Conservation (phyloP, 768 basidiomycete genomes). For the Rhizopogon vinicolor region DNA sequence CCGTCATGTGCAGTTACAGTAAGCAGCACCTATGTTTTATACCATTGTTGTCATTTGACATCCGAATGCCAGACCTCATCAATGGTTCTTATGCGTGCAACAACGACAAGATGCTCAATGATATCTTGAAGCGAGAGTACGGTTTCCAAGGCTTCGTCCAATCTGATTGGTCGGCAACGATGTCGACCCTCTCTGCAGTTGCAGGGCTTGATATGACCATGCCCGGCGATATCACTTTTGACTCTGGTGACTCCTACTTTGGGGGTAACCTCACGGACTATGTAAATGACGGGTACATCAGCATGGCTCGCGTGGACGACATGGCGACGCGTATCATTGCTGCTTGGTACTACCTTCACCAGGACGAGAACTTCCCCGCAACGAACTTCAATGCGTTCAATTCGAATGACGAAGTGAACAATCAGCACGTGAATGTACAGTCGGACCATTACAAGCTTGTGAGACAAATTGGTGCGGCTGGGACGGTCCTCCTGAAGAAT, state of each 20-base stretch:
- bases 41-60: not conserved
- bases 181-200: conserved; percentile 55
- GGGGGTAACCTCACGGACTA: conserved; percentile 63
- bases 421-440: conserved; percentile 64
- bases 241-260: conserved; percentile 52
- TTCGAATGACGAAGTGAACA: conserved; percentile 45
- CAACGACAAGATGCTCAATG: conserved; percentile 65
- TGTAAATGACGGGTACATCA: conserved; percentile 70
- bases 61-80: conserved; percentile 43
- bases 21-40: conserved; percentile 14
- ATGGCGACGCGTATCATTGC: conserved; percentile 82
- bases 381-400: conserved; percentile 71
- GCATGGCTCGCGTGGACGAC: conserved; percentile 62
- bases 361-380: conserved; percentile 53
- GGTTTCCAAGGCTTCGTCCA: conserved; percentile 78
- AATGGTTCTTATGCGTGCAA: conserved; percentile 76
- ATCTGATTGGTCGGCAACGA: conserved; percentile 70
- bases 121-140: conserved; percentile 69
- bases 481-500: conserved; percentile 78
- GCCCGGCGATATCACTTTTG: conserved; percentile 56
- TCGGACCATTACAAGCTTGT: conserved; percentile 65
- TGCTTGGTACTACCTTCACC: conserved; percentile 60
- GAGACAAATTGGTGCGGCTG: conserved; percentile 67
- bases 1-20: conserved; percentile 79
- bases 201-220: conserved; percentile 73